These are phyloP conservation scores for Vicia faba DNA, from an alignment of 306 rosid species.

Conservation along the genomic window DNA sequence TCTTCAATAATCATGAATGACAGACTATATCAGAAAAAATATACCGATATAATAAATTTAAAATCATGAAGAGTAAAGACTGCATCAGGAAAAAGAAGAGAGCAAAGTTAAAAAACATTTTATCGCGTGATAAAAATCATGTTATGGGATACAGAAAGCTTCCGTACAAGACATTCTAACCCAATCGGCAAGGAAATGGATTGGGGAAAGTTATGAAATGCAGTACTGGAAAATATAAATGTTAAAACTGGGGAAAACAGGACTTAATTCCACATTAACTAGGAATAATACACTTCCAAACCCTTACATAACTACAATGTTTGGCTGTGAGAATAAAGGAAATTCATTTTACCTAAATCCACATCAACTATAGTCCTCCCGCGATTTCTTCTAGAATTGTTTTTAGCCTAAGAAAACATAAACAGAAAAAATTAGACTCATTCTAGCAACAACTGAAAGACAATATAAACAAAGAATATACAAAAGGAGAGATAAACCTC, in stretches of 20 bases:
- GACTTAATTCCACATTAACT: background rate
- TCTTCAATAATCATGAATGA: conserved; percentile 49
- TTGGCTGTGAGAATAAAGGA: background rate
- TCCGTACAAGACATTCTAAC: background rate
- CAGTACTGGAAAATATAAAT: conserved; percentile 10
- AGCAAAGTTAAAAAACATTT: background rate
- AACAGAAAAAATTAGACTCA: conserved; percentile 11
- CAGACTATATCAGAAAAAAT: conserved; percentile 16
- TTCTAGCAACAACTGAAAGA: background rate
- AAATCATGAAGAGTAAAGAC: conserved; percentile 9
- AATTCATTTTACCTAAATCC: conserved; percentile 63
- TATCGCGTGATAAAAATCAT: background rate
- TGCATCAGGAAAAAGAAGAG: background rate
- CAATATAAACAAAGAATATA: conserved; percentile 5
- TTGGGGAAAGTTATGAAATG: background rate
- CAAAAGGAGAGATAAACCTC: conserved; percentile 51
- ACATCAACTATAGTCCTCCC: conserved; percentile 69
- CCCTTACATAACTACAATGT: background rate
- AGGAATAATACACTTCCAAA: background rate
- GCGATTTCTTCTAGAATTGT: conserved; percentile 72
- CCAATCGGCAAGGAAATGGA: conserved; percentile 8
- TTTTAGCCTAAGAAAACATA: conserved; percentile 65
- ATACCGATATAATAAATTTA: conserved; percentile 6
- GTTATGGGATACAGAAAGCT: background rate
- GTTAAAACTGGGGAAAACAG: background rate